Base-by-base conservation (phyloP, 768 basidiomycete species). In the Ephemerocybe angulata region DNA sequence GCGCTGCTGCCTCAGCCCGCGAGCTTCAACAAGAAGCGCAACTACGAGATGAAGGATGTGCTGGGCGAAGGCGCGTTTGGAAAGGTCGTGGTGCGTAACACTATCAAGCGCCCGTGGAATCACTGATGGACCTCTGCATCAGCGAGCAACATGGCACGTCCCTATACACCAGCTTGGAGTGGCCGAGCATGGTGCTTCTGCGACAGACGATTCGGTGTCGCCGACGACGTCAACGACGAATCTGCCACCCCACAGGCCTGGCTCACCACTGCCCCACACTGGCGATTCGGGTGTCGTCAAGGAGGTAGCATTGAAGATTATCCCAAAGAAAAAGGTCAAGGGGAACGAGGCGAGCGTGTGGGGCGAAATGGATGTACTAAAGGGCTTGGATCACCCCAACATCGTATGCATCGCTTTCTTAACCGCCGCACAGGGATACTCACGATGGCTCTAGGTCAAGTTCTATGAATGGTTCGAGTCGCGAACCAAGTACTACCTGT, bases 381-480 rank as follows among this genome's bases (percentile, higher is more conserved):
- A 87, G 65, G 93, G 88, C 0, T 72, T 98, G 48, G 82, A 95
- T 64, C 95, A 98, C 67, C 85, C 88, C 0, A 95, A 98, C 63
- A 90, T 98, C 60, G 94, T 94, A 53, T 63, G 83, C 76, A 31
- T 38, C 31, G 10, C 41, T 38, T 52, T 5, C 25, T 1, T 30
- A 1, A 30, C 25, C 27, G 21, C n/a, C 42, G 15, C 17, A 48
- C 46, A 30, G 12, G 15, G 37, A 47, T 28, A 22, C 21, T 21
- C 17, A 17, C 28, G 29, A 10, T 37, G 33, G 15, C 28, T 22
- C 22, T 63, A 93, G 92, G 92, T 97, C 54, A 96, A 95, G 66
- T 93, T 97, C 64, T 95, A 88, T 68, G 94, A 97, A 68, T 93
- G 89, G 85, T 98, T 98, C 67, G 97, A 98, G 65, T 93, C 90